Percentiles rank a stretch among this genome's conserved stretches.
Evolutionary conservation across 495 filamentous ascomycete species (phyloP).

Genomic region (Aspergillus haitiensis): DNA sequence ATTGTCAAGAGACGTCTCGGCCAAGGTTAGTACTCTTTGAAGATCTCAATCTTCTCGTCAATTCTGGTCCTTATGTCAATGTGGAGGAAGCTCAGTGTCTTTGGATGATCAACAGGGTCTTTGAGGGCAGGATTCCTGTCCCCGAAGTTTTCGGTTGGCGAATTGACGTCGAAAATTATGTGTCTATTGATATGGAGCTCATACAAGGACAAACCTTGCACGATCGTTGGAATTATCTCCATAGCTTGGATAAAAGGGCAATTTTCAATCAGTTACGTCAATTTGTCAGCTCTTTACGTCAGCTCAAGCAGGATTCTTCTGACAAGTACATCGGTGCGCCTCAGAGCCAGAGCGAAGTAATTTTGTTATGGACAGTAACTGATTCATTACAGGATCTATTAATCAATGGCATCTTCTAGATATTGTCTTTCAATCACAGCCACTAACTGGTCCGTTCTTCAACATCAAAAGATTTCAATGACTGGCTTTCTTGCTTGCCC

Average conservation of each 20-base stretch:
- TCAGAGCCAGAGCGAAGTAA: not conserved
- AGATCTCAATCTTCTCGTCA: constrained; percentile 39
- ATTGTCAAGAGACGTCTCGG: constrained; percentile 19
- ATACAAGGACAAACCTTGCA: constrained; percentile 40
- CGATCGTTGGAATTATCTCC: constrained; percentile 37
- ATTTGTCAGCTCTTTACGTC: constrained; percentile 30
- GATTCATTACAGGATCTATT: constrained; percentile 33
- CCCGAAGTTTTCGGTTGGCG: constrained; percentile 52
- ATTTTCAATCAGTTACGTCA: constrained; percentile 39
- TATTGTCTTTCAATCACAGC: constrained; percentile 33
- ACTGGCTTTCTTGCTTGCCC: constrained; percentile 40
- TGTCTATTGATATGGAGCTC: constrained; percentile 52
- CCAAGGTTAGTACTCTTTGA: too few species aligned
- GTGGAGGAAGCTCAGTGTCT: constrained; percentile 46
- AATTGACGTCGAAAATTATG: constrained; percentile 36
- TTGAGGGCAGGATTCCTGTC: constrained; percentile 39
- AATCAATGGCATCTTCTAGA: constrained; percentile 30
- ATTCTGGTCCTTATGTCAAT: constrained; percentile 41
- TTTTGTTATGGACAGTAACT: not conserved
- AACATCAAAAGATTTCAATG: constrained; percentile 44
- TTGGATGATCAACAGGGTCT: constrained; percentile 38
- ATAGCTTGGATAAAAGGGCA: constrained; percentile 30
- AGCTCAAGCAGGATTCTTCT: constrained; percentile 34
- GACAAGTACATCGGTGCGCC: constrained; percentile 35
- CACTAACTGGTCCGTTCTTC: constrained; percentile 38